Percentiles rank a stretch among this genome's conserved stretches.
Evolutionary conservation across 345 rosid genomes (phyloP).

Genomic region (Mallotus nudiflorus): DNA sequence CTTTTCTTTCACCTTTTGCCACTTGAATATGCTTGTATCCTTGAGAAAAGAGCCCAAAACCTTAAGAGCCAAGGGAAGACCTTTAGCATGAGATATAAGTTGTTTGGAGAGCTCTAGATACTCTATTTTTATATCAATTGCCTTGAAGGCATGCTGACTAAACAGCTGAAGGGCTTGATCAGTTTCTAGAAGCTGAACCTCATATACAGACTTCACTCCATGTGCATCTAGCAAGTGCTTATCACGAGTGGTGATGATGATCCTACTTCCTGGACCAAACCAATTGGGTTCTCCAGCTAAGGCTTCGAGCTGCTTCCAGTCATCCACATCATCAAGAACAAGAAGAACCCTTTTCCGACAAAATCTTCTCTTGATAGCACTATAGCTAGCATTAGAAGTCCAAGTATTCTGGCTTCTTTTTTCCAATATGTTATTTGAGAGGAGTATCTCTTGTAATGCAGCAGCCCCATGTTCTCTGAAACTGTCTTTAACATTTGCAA

Average conservation of each 20-base stretch:
- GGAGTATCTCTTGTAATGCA: background rate
- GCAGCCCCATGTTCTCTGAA: background rate
- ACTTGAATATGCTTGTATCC: background rate
- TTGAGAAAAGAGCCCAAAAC: background rate
- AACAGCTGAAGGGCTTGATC: background rate
- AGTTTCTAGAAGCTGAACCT: background rate
- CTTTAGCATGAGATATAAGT: background rate
- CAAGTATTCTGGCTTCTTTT: background rate
- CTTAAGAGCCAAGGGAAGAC: background rate
- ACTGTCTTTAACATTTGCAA: background rate
- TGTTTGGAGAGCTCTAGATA: background rate
- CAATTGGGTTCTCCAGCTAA: background rate
- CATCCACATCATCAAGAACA: conserved; percentile 5
- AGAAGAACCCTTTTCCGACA: background rate
- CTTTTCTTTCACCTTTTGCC: background rate
- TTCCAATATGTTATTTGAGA: background rate
- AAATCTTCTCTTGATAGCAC: background rate
- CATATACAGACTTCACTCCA: background rate
- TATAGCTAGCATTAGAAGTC: background rate
- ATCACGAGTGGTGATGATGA: background rate
- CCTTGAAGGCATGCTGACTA: background rate
- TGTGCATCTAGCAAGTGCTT: background rate
- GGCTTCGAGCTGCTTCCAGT: background rate
- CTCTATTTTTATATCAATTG: background rate
- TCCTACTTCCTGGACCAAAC: background rate